phyloP scores from a whole-genome alignment of 176 grass and related monocot species.

The Neostapfia colusana region DNA sequence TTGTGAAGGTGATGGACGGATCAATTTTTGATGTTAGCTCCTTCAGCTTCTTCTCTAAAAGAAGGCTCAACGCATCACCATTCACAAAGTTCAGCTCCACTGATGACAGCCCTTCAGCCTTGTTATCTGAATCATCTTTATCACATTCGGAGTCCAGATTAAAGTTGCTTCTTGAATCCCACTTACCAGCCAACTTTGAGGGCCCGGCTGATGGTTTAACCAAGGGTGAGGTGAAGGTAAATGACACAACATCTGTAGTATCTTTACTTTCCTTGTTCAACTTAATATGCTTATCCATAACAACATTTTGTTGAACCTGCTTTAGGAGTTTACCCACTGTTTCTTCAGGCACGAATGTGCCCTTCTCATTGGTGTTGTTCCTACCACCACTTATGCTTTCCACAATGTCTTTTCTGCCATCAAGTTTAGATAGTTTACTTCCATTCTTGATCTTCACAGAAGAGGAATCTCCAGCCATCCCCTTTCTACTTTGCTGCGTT shows the following conservation, averaged over 20 bases:
- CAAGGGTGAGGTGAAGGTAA: conserved; percentile 82
- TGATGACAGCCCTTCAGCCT: conserved; percentile 43
- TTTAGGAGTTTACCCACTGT: conserved; percentile 35
- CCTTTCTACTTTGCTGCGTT: conserved; percentile 66
- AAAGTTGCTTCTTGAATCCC: conserved; percentile 39
- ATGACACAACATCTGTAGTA: conserved; percentile 73
- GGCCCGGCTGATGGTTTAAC: conserved; percentile 48
- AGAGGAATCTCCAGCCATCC: conserved; percentile 52
- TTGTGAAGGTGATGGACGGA: conserved; percentile 56
- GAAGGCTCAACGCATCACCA: conserved; percentile 74
- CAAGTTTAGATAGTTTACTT: conserved; percentile 60
- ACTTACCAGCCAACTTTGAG: conserved; percentile 35
- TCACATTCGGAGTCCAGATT: conserved; percentile 35
- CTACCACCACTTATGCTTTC: conserved; percentile 46
- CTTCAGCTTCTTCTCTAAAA: conserved; percentile 75
- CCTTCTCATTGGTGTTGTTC: conserved; percentile 53
- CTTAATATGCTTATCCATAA: conserved; percentile 66
- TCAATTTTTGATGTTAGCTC: conserved; percentile 62
- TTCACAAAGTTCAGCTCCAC: conserved; percentile 50
- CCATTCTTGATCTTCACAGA: conserved; percentile 57
- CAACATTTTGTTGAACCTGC: conserved; percentile 55
- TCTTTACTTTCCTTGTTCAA: conserved; percentile 58
- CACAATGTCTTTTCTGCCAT: conserved; percentile 50
- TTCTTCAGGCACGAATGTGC: conserved; percentile 47
- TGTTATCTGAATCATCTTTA: conserved; percentile 42